Base-by-base conservation (phyloP, 2,329 filamentous ascomycete species). In the Metarhizium guizhouense region DNA sequence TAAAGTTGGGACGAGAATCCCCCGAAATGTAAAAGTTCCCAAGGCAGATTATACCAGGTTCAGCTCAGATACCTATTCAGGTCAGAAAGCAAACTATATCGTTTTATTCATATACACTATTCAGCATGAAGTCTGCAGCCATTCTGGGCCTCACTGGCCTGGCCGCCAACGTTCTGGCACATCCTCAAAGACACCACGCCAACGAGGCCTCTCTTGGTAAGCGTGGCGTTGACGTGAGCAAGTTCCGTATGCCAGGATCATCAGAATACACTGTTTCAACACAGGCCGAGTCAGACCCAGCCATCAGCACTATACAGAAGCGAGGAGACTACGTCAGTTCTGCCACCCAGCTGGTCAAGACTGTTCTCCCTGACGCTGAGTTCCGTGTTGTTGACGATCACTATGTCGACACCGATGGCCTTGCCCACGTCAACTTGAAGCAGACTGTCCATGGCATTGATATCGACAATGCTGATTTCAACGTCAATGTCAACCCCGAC, bases 391-490 rank as follows among this genome's bases (percentile, higher is more conserved):
- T 77, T 0, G 64, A 73, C 0, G 79, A 83, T 62, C 72, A 77
- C 61, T 84, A 83, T 52, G 70, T 79, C 11, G 74, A 80, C n/a
- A 66, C 62, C 49, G 82, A 81, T 54, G 80, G 80, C 8, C 71
- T 84, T 57, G 73, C 72, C 0, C 81, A 84, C 61, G 78, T 83
- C 59, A 75, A 82, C 65, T 81, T 84, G 63, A 80, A 79, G 67
- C 82, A 84, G 68, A 83, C 80, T 0, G 69, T 72, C 6, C 77
- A 83, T 54, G 81, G 76, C 1, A 64, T 84, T 29, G 81, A 84
- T 58, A 76, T 85, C 57, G 81, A 83, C 61, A 84, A 84, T 61
- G 79, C 77, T 1, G 78, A 82, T 62, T 81, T 83, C 62, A 82
- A 83, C 53, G 78, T 84, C 51, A 84, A 84, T 59, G 78, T 83